phyloP scores from a whole-genome alignment of 2,329 filamentous ascomycete genomes.

The Colletotrichum phormii region DNA sequence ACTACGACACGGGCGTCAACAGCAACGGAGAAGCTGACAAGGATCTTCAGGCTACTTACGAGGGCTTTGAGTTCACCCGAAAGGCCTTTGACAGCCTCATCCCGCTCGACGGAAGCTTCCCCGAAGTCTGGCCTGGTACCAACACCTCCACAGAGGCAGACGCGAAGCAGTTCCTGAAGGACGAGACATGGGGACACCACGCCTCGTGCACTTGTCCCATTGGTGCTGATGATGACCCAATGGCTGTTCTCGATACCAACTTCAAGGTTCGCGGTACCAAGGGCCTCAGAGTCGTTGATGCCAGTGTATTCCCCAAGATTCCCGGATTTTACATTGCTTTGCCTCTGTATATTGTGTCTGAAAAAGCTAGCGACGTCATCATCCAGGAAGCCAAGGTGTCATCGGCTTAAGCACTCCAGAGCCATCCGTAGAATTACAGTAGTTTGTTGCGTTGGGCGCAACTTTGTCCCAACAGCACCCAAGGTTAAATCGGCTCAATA shows the following conservation, averaged over 20 bases:
- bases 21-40: constrained; percentile 54
- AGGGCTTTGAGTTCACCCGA: constrained; percentile 56
- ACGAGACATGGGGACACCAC: constrained; percentile 63
- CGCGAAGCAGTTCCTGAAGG: constrained; percentile 25
- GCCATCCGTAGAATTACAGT: neutral
- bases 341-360: constrained; percentile 65
- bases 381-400: constrained; percentile 38
- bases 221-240: constrained; percentile 64
- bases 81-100: constrained; percentile 41
- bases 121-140: constrained; percentile 10
- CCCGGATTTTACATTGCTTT: constrained; percentile 53
- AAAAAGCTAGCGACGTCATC: constrained; percentile 63
- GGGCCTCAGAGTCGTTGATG: constrained; percentile 71
- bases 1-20: constrained; percentile 61
- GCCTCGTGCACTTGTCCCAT: constrained; percentile 68
- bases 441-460: rapidly evolving
- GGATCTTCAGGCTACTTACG: constrained; percentile 37
- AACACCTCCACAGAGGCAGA: constrained; percentile 14
- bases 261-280: constrained; percentile 68
- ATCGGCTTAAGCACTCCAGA: neutral
- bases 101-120: constrained; percentile 3
- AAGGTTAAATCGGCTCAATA: neutral
- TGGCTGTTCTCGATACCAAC: constrained; percentile 67
- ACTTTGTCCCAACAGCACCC: neutral
- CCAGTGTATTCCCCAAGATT: constrained; percentile 58